Evolutionary conservation across 1,284 basidiomycete species (phyloP).

Genomic region (Microbotryum silenes-acaulis): DNA sequence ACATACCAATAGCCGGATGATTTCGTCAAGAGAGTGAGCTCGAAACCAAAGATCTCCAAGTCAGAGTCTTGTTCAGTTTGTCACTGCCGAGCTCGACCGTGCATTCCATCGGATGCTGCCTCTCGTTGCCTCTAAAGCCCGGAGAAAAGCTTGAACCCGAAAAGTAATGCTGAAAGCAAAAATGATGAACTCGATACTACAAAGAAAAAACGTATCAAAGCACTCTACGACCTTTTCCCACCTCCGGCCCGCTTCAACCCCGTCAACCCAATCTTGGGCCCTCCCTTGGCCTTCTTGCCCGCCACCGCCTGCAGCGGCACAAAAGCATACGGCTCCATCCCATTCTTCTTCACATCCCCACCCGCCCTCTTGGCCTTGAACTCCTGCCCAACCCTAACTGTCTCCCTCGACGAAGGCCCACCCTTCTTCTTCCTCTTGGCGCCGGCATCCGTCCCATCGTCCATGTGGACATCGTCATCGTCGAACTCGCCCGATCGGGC

Average conservation of each 20-base stretch:
- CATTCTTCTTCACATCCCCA: slow-evolving; percentile 80
- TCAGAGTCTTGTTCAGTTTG: no score
- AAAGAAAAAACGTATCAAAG: not conserved
- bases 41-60: no score
- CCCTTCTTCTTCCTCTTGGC: slow-evolving; percentile 47
- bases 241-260: slow-evolving; percentile 7
- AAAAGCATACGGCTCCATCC: slow-evolving; percentile 86
- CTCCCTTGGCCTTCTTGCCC: slow-evolving; percentile 28
- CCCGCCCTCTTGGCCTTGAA: slow-evolving; percentile 69
- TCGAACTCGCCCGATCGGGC: slow-evolving; percentile 59
- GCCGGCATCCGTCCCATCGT: slow-evolving; percentile 41
- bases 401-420: slow-evolving; percentile 42
- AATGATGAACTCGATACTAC: no score
- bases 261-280: slow-evolving; percentile 27
- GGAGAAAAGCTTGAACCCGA: no score
- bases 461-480: slow-evolving; percentile 53
- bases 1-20: no score
- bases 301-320: slow-evolving; percentile 46
- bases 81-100: no score
- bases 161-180: no score
- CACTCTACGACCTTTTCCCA: not conserved
- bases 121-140: no score
- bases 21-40: no score
- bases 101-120: no score
- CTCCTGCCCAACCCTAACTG: slow-evolving; percentile 67